phyloP scores from a whole-genome alignment of 768 basidiomycete genomes.

The Rhizopogon vinicolor region DNA sequence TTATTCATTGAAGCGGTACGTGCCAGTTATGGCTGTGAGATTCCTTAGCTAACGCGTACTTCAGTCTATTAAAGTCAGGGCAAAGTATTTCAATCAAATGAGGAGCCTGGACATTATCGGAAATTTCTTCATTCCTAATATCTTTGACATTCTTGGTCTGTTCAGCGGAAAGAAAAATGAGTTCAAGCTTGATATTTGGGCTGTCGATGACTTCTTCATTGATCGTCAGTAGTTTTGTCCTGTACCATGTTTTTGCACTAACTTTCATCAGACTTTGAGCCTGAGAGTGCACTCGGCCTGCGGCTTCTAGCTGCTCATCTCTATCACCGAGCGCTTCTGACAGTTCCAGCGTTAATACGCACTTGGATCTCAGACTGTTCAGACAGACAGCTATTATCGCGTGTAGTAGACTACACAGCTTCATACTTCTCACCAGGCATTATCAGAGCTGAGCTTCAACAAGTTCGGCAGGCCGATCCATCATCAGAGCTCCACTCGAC shows the following conservation, averaged over 20 bases:
- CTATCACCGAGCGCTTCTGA: constrained; percentile 82
- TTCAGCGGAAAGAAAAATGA: constrained; percentile 60
- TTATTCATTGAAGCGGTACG: constrained; percentile 80
- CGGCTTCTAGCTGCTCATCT: constrained; percentile 79
- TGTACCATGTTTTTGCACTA: neutral
- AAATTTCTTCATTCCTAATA: constrained; percentile 61
- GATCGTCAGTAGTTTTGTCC: constrained; percentile 45
- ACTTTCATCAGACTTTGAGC: constrained; percentile 49
- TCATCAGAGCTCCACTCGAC: constrained; percentile 53
- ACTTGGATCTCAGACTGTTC: constrained; percentile 84
- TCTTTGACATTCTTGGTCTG: constrained; percentile 64
- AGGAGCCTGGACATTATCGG: constrained; percentile 63
- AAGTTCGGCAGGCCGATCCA: constrained; percentile 53
- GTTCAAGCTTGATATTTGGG: constrained; percentile 84
- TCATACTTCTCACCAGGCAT: constrained; percentile 87
- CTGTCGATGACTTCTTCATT: constrained; percentile 77
- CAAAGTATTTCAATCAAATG: constrained; percentile 83
- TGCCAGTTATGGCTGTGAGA: constrained; percentile 5
- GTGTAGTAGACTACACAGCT: constrained; percentile 75
- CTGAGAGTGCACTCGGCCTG: constrained; percentile 45
- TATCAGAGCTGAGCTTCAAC: constrained; percentile 76
- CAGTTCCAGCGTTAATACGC: constrained; percentile 81
- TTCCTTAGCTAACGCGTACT: neutral
- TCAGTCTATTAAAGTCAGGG: constrained; percentile 85
- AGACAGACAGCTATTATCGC: constrained; percentile 79